A percentile compares a stretch with the other conserved stretches of the same genome.
These are phyloP conservation scores for Dipodascus albidus DNA, from an alignment of 805 yeast species.

Conservation along the genomic window DNA sequence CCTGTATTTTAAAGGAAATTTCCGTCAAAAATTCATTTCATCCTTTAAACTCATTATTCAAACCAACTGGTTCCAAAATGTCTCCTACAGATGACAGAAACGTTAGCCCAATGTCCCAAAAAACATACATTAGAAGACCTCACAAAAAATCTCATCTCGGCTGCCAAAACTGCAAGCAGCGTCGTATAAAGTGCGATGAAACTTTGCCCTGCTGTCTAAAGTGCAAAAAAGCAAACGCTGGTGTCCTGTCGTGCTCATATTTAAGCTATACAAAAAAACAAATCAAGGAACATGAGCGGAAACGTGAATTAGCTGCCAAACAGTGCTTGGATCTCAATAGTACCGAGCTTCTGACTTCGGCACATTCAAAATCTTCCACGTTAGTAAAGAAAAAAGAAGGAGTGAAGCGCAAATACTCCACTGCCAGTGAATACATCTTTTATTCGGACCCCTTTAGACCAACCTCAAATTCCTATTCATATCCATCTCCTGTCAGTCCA, in stretches of 20 bases:
- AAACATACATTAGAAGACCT: constrained; percentile 37
- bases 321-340: neutral
- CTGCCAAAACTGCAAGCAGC: constrained; percentile 53
- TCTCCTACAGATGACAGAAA: neutral
- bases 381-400: neutral
- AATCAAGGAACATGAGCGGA: neutral
- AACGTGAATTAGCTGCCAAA: neutral
- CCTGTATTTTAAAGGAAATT: neutral
- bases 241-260: constrained; percentile 16
- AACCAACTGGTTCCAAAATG: neutral
- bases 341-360: neutral
- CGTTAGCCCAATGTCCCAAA: constrained; percentile 7
- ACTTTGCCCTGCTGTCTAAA: constrained; percentile 45
- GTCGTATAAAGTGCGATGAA: constrained; percentile 59
- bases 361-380: neutral
- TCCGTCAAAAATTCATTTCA: neutral
- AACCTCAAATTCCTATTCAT: neutral
- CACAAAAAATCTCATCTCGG: constrained; percentile 66
- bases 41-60: neutral
- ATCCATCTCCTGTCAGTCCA: neutral
- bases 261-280: neutral
- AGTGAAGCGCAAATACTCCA: neutral
- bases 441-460: neutral
- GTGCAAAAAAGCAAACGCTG: constrained; percentile 37
- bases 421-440: neutral